These are phyloP conservation scores for Candida jianshihensis DNA, from an alignment of 805 yeast genomes.

Conservation along the genomic window DNA sequence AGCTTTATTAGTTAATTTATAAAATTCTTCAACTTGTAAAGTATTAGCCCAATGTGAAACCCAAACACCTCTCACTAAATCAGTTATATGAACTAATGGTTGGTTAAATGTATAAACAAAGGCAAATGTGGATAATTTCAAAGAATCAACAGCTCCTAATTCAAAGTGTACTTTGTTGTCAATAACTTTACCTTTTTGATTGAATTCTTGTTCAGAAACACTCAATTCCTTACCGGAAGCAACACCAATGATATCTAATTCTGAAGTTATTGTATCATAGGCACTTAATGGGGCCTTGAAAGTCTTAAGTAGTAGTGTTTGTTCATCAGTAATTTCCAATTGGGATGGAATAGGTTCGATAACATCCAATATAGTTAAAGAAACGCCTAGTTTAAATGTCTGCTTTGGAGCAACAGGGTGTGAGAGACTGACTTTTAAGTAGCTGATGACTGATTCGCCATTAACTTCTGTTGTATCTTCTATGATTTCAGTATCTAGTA, in stretches of 20 bases:
- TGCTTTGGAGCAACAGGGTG: slow-evolving; percentile 63
- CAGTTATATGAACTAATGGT: slow-evolving; percentile 57
- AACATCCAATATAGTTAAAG: slow-evolving; percentile 40
- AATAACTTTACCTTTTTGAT: slow-evolving; percentile 30
- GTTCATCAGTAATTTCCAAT: slow-evolving; percentile 53
- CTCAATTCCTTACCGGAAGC: slow-evolving; percentile 40
- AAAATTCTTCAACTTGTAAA: slow-evolving; percentile 75
- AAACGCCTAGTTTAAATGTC: slow-evolving; percentile 39
- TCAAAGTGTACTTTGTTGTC: slow-evolving; percentile 45
- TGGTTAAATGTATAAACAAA: slow-evolving; percentile 56
- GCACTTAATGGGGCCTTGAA: slow-evolving; percentile 52
- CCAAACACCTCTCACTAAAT: slow-evolving; percentile 74
- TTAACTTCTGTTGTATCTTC: slow-evolving; percentile 18
- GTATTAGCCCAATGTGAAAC: slow-evolving; percentile 77
- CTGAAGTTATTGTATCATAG: slow-evolving; percentile 47
- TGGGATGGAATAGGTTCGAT: slow-evolving; percentile 58
- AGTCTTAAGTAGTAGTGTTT: slow-evolving; percentile 48
- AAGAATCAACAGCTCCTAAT: slow-evolving; percentile 45
- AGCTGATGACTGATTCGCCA: slow-evolving; percentile 24
- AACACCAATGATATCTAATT: slow-evolving; percentile 38
- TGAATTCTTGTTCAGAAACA: slow-evolving; percentile 22
- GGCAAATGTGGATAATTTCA: slow-evolving; percentile 40
- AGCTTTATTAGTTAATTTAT: slow-evolving; percentile 71
- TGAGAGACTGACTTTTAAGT: slow-evolving; percentile 48
- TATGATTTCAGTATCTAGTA: slow-evolving; percentile 20